These are phyloP conservation scores for Schizonepeta tenuifolia DNA, from an alignment of 257 asterid species.

Conservation along the genomic window DNA sequence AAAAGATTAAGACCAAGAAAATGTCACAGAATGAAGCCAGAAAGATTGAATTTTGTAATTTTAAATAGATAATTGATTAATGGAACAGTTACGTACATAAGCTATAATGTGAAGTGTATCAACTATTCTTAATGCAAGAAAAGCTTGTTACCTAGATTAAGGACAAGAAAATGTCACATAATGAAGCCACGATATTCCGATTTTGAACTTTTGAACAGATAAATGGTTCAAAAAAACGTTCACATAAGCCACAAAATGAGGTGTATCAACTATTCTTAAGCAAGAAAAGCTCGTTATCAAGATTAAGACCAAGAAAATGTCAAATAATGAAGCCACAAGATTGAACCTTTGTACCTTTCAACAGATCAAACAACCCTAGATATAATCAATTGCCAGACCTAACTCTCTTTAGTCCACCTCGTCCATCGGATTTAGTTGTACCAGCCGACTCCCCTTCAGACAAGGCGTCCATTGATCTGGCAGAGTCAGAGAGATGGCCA, in stretches of 20 bases:
- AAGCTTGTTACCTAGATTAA: slow-evolving; percentile 18
- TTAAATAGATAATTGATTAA: no score
- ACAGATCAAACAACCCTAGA: slow-evolving; percentile 3
- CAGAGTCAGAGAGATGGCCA: slow-evolving; percentile 48
- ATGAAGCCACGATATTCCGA: neutral
- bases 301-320: neutral
- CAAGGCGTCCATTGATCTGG: slow-evolving; percentile 50
- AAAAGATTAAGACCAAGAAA: neutral
- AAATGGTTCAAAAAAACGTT: slow-evolving; percentile 1
- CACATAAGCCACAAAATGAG: slow-evolving; percentile 25
- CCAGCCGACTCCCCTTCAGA: slow-evolving; percentile 58
- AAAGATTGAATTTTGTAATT: neutral
- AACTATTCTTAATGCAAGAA: slow-evolving; percentile 20
- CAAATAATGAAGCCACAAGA: slow-evolving; percentile 3
- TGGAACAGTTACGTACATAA: slow-evolving; percentile 25
- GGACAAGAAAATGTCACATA: neutral
- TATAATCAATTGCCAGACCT: slow-evolving; percentile 38
- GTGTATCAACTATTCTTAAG: slow-evolving; percentile 19
- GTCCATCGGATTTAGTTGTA: slow-evolving; percentile 42
- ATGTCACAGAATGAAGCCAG: slow-evolving; percentile 1
- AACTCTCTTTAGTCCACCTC: slow-evolving; percentile 52
- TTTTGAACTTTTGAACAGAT: neutral
- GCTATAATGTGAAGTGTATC: slow-evolving; percentile 25
- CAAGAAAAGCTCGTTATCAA: slow-evolving; percentile 26
- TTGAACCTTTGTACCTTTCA: slow-evolving; percentile 20